Evolutionary conservation across 331 rosid genomes (phyloP).

Genomic region (Pyracantha coccinea): DNA sequence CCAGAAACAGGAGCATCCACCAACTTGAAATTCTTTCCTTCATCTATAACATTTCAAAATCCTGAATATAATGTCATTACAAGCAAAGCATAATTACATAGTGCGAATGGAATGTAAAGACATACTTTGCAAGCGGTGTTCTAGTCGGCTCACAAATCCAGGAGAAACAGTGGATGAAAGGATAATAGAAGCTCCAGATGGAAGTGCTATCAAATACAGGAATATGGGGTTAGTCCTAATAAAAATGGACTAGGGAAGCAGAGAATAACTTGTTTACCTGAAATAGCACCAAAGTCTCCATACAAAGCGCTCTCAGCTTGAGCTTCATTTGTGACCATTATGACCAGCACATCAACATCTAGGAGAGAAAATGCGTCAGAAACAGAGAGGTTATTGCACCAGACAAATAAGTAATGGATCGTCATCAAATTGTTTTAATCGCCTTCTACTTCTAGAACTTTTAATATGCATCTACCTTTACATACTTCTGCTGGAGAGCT

Average conservation of each 20-base stretch:
- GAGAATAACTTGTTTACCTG: constrained; percentile 51
- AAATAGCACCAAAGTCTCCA: constrained; percentile 82
- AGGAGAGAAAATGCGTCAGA: constrained; percentile 19
- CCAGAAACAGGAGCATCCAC: constrained; percentile 99
- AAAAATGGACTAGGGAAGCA: constrained; percentile 1
- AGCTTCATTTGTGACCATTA: constrained; percentile 87
- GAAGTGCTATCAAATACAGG: constrained; percentile 52
- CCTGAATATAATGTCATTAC: constrained; percentile 20
- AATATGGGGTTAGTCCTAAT: constrained; percentile 21
- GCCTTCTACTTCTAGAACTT: neutral
- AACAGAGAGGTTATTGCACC: constrained; percentile 4
- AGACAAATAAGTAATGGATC: neutral
- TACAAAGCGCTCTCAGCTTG: constrained; percentile 79
- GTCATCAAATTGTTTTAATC: neutral
- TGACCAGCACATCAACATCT: constrained; percentile 82
- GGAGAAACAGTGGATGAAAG: constrained; percentile 98
- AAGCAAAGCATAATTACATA: constrained; percentile 12
- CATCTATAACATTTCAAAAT: constrained; percentile 48
- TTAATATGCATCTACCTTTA: constrained; percentile 44
- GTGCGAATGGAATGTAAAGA: neutral
- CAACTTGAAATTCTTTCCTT: constrained; percentile 73
- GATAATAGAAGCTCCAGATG: constrained; percentile 69
- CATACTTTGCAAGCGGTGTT: constrained; percentile 68
- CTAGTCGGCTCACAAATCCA: constrained; percentile 75
- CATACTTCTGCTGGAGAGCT: constrained; percentile 83